Conservation (phyloP, 106 monocot species). For the Dendrobium chrysotoxum region DNA sequence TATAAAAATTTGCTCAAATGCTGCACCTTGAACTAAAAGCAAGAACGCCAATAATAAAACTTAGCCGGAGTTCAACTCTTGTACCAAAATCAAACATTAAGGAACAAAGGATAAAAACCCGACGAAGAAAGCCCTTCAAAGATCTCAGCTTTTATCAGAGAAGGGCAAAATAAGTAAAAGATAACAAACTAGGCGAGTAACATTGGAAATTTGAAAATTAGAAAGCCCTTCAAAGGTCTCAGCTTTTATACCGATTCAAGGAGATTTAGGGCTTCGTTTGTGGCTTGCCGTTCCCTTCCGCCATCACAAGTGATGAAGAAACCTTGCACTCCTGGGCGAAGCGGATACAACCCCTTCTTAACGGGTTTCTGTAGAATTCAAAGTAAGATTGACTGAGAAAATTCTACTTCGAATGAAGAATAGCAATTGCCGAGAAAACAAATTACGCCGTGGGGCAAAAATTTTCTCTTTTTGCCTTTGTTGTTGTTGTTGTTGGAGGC, state of each 20-base stretch:
- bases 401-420: not conserved
- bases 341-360: slow-evolving; percentile 68
- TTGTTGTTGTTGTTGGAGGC: not conserved
- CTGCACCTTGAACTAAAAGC: not conserved
- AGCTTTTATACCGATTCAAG: slow-evolving; percentile 48
- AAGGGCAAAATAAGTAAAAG: not conserved
- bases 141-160: not conserved
- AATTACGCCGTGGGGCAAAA: slow-evolving; percentile 62
- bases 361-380: slow-evolving; percentile 41
- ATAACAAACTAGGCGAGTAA: not conserved
- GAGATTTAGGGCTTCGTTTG: slow-evolving; percentile 67
- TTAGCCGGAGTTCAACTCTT: not conserved
- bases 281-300: slow-evolving; percentile 83
- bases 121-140: not conserved
- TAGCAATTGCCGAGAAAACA: not conserved
- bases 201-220: not conserved
- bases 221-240: not conserved
- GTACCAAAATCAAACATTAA: not conserved
- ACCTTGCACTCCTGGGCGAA: slow-evolving; percentile 80
- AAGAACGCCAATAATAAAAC: not conserved
- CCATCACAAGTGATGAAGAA: slow-evolving; percentile 98
- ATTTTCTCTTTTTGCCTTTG: slow-evolving; percentile 83
- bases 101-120: not conserved
- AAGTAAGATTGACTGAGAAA: not conserved
- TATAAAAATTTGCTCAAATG: not conserved